Evolutionary conservation across 2,329 filamentous ascomycete genomes (phyloP).

Genomic region (Clonostachys rhizophaga): DNA sequence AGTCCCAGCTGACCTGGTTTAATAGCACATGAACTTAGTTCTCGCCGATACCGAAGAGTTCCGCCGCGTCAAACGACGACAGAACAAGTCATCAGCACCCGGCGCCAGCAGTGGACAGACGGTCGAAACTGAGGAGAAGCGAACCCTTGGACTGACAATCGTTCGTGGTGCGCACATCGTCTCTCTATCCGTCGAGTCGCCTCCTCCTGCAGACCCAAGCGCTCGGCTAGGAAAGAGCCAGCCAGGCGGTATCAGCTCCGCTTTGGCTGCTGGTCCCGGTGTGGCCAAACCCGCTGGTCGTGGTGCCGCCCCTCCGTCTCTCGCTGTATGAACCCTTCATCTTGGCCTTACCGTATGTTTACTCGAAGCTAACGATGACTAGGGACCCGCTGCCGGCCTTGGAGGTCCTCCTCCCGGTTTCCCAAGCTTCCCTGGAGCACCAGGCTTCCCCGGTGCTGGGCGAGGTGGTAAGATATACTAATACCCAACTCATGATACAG

Average conservation of each 20-base stretch:
- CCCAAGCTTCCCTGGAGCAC: constrained; percentile 43
- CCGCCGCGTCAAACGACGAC: constrained; percentile 82
- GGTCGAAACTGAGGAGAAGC: constrained; percentile 92
- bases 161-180: constrained; percentile 93
- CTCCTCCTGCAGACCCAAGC: constrained; percentile 89
- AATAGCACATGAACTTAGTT: constrained; percentile 96
- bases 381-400: constrained; percentile 82
- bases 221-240: constrained; percentile 78
- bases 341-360: background rate
- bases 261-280: constrained; percentile 78
- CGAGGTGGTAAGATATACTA: constrained; percentile 45
- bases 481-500: background rate
- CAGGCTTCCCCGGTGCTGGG: constrained; percentile 37
- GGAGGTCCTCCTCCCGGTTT: constrained; percentile 61
- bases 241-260: constrained; percentile 57
- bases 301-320: constrained; percentile 67
- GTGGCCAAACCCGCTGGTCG: constrained; percentile 88
- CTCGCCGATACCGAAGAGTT: constrained; percentile 98
- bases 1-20: background rate
- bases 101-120: constrained; percentile 59
- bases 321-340: constrained; percentile 54
- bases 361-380: constrained; percentile 1
- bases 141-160: constrained; percentile 92
- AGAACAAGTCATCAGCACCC: constrained; percentile 65
- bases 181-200: constrained; percentile 90